Conservation (phyloP, 768 basidiomycete genomes). For the Kwoniella dejecticola region DNA sequence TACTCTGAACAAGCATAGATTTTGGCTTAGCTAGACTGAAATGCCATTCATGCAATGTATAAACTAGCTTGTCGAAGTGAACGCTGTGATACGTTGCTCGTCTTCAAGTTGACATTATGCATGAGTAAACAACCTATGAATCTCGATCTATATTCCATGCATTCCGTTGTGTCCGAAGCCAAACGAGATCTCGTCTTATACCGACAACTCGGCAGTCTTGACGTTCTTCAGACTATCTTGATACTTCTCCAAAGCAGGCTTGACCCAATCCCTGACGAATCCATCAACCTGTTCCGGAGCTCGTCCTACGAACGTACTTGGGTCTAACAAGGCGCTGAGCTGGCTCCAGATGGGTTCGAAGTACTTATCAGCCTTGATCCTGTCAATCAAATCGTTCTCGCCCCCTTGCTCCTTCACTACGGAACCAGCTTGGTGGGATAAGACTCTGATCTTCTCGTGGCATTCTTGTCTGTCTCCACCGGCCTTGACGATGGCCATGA, state of each 20-base stretch:
- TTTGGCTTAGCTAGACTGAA: no score
- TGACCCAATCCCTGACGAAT: slow-evolving; percentile 84
- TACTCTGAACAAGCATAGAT: slow-evolving; percentile 50
- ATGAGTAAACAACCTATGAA: no score
- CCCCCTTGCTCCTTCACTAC: slow-evolving; percentile 93
- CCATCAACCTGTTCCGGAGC: slow-evolving; percentile 92
- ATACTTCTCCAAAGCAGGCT: slow-evolving; percentile 67
- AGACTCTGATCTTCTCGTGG: slow-evolving; percentile 91
- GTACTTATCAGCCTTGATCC: slow-evolving; percentile 77
- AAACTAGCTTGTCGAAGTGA: no score
- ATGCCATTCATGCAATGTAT: no score
- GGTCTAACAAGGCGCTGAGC: slow-evolving; percentile 77
- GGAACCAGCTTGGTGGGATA: slow-evolving; percentile 90
- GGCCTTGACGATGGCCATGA: slow-evolving; percentile 94
- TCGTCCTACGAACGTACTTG: slow-evolving; percentile 84
- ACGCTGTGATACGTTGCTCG: no score
- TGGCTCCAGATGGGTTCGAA: slow-evolving; percentile 83
- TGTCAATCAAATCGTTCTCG: slow-evolving; percentile 92
- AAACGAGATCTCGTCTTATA: slow-evolving; percentile 35
- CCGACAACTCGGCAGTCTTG: slow-evolving; percentile 56
- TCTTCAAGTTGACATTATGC: no score
- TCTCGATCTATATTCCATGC: no score
- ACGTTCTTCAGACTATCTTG: slow-evolving; percentile 54
- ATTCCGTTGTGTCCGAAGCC: background rate
- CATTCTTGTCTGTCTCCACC: slow-evolving; percentile 95